Base-by-base conservation (phyloP, 805 yeast genomes). In the Saccharomycopsis fodiens region DNA sequence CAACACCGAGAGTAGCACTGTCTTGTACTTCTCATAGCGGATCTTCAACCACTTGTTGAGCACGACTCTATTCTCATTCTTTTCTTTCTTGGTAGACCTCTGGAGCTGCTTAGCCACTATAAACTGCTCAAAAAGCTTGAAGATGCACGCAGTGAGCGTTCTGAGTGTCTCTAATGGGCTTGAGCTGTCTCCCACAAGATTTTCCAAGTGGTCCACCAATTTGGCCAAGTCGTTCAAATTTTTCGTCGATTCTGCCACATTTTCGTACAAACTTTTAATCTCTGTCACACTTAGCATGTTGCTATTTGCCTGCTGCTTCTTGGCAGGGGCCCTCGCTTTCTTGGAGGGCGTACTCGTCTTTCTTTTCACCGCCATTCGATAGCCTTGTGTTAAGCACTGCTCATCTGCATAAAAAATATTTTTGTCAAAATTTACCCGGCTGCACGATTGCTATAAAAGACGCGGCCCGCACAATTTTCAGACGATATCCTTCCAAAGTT, bases 41-140 rank as follows among this genome's bases (percentile, higher is more conserved):
- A 73, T 70, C 45, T 68, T 67, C 32, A 85, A 60, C 91, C 95
- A 85, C 52, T 70, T 68, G 29, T 72, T 72, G n/a, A 80, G 72
- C 6, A 70, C 54, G 15, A 64, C 61, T 50, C 70, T 69, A 45
- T 74, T 72, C 30, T 72, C 78, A 36, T 70, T 70, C 4, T 60
- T 43, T 22, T 57, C 56, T 3, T 45, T 51, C 3, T 56, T 56
- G 36, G 59, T 63, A 12, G 62, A 59, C 21, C 55, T 55, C 51
- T 59, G 61, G 35, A 82, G 57, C 16, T 61, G 57, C 0, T 71
- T 72, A 3, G 67, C 60, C 38, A 67, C 61, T 32, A 75, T 62
- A 23, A 81, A 59, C 31, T 62, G 57, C 46, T 73, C 74, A 57
- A 82, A 83, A 7, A 70, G 57, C 51, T 70, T 65, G 51, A 62